phyloP scores from a whole-genome alignment of 495 filamentous ascomycete species.

The Hypomontagnella monticulosa region DNA sequence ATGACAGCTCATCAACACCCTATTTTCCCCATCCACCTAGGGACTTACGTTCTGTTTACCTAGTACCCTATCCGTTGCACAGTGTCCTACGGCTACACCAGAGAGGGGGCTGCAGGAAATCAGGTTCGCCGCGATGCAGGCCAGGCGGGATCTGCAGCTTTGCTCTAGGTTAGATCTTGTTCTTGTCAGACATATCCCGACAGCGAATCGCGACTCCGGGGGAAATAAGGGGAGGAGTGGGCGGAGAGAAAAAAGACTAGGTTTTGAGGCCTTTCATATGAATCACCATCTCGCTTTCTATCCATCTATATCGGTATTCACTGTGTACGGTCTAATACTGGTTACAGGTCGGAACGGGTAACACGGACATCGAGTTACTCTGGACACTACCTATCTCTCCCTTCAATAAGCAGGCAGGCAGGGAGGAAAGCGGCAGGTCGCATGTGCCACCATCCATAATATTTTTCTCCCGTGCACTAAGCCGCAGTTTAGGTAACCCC shows the following conservation, averaged over 20 bases:
- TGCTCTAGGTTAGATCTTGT: slow-evolving; percentile 26
- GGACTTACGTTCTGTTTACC: too few relatives aligned
- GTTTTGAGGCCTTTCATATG: background rate
- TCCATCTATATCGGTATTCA: background rate
- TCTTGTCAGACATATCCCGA: slow-evolving; percentile 31
- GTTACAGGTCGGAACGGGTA: background rate
- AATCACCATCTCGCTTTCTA: background rate
- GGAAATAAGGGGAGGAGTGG: background rate
- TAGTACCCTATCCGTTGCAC: slow-evolving; percentile 27
- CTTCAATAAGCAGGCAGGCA: background rate
- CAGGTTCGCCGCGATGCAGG: slow-evolving; percentile 38
- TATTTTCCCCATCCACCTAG: slow-evolving; percentile 9
- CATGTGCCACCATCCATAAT: slow-evolving; percentile 19
- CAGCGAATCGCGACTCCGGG: background rate
- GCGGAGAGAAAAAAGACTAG: background rate
- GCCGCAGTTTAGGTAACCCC: slow-evolving; percentile 27
- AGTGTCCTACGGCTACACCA: slow-evolving; percentile 25
- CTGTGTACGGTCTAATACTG: too few relatives aligned
- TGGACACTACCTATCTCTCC: background rate
- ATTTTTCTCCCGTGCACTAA: slow-evolving; percentile 21
- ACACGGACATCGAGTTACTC: background rate
- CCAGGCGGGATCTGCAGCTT: slow-evolving; percentile 33
- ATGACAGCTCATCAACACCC: slow-evolving; percentile 21
- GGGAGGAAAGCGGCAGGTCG: slow-evolving; percentile 24
- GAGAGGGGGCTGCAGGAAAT: slow-evolving; percentile 32